Percentiles rank a stretch among this genome's conserved stretches.
Conservation (phyloP, 768 basidiomycete genomes). For the Coprinellus micaceus region DNA sequence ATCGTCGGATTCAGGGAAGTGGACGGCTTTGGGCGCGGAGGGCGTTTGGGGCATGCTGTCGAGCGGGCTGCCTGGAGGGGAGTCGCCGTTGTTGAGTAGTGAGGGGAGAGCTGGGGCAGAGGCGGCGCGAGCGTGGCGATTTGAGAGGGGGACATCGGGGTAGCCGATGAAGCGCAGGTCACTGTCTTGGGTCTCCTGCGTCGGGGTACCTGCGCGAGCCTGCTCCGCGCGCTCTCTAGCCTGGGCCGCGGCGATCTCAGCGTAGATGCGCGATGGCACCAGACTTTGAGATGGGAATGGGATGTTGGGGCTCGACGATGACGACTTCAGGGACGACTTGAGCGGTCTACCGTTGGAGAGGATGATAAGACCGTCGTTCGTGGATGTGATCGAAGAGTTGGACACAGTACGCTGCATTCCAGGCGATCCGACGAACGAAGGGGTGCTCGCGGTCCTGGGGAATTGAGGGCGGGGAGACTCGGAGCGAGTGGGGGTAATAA, state of each 20-base stretch:
- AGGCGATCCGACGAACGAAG: too few species aligned
- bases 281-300: conserved; percentile 30
- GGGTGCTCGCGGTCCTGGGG: conserved; percentile 18
- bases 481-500: conserved; percentile 4
- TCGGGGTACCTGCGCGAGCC: too few species aligned
- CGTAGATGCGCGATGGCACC: conserved; percentile 26
- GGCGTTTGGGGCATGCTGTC: conserved; percentile 49
- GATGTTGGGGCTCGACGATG: conserved; percentile 47
- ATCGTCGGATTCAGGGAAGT: conserved; percentile 72
- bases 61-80: neutral
- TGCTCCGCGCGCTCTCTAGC: neutral
- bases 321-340: conserved; percentile 77
- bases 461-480: conserved; percentile 12
- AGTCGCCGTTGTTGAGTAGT: conserved; percentile 13
- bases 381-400: conserved; percentile 18
- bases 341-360: conserved; percentile 81
- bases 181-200: conserved; percentile 13
- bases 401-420: conserved; percentile 11
- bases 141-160: conserved; percentile 7
- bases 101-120: conserved; percentile 62
- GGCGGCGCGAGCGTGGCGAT: conserved; percentile 30
- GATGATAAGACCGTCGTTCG: conserved; percentile 41
- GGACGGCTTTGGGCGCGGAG: conserved; percentile 71
- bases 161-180: conserved; percentile 6
- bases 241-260: conserved; percentile 15